Evolutionary conservation across 192 early-diverging fungal species (phyloP).

Genomic region (Gaertneriomyces semiglobifer): DNA sequence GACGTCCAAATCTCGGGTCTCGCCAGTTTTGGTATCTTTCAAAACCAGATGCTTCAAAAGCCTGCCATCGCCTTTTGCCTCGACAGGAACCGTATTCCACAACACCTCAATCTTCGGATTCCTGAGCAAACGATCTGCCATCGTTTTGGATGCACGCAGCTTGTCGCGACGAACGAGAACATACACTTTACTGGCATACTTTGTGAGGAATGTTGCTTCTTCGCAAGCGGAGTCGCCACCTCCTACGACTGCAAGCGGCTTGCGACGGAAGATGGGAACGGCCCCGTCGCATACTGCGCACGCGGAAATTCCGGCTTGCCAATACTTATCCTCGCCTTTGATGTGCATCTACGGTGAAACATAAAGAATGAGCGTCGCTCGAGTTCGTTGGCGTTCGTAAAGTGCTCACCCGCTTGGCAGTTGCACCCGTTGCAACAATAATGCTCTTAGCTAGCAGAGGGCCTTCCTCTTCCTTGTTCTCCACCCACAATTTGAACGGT

Average conservation of each 20-base stretch:
- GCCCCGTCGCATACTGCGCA: constrained; percentile 98
- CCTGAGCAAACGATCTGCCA: constrained; percentile 77
- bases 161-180: constrained; percentile 87
- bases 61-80: constrained; percentile 80
- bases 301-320: constrained; percentile 94
- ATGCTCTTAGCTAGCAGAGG: constrained; percentile 75
- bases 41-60: constrained; percentile 69
- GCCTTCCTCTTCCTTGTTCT: constrained; percentile 64
- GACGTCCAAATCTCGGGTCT: constrained; percentile 59
- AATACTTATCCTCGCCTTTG: constrained; percentile 86
- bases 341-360: constrained; percentile 24
- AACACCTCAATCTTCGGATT: constrained; percentile 86
- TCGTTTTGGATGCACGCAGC: constrained; percentile 92
- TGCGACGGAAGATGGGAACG: constrained; percentile 90
- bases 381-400: not conserved
- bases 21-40: constrained; percentile 64
- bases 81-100: constrained; percentile 78
- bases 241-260: constrained; percentile 87
- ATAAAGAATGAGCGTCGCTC: not conserved
- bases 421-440: constrained; percentile 93
- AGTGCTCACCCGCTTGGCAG: constrained; percentile 68
- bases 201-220: constrained; percentile 93
- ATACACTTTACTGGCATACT: constrained; percentile 89
- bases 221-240: constrained; percentile 91
- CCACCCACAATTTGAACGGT: constrained; percentile 86